These are phyloP conservation scores for Candida nonsorbophila DNA, from an alignment of 805 yeast species.

Conservation along the genomic window DNA sequence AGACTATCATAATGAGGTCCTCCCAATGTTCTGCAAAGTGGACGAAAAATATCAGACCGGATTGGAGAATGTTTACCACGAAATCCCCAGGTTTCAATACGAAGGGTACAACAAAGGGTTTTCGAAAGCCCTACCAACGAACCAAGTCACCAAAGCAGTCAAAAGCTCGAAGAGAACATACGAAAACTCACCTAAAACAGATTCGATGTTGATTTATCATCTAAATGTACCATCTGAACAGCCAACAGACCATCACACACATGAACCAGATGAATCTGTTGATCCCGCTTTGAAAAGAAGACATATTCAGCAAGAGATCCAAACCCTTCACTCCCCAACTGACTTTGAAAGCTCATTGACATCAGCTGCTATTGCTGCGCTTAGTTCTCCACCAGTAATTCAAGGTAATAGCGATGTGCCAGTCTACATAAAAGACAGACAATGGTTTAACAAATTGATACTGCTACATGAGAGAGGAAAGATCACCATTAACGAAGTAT, in stretches of 20 bases:
- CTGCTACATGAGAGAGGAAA: conserved; percentile 19
- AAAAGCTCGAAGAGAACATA: conserved; percentile 5
- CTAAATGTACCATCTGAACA: no score
- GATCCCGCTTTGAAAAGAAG: conserved; percentile 24
- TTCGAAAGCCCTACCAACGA: conserved; percentile 16
- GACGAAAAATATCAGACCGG: conserved; percentile 25
- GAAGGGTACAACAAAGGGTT: conserved; percentile 22
- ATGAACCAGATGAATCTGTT: conserved; percentile 16
- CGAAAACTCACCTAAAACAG: no score
- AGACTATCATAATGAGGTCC: conserved; percentile 30
- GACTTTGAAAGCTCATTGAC: conserved; percentile 23
- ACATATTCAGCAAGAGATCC: no score
- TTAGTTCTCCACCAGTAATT: conserved; percentile 23
- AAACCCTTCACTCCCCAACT: conserved; percentile 5
- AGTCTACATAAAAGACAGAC: conserved; percentile 26
- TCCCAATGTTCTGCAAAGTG: conserved; percentile 22
- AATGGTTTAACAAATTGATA: conserved; percentile 31
- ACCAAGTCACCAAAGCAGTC: conserved; percentile 2
- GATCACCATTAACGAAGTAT: conserved; percentile 24
- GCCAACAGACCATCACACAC: no score
- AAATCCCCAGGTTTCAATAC: conserved; percentile 28
- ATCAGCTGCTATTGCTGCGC: conserved; percentile 26
- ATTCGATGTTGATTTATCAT: no score
- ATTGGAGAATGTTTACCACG: conserved; percentile 21
- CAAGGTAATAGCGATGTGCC: conserved; percentile 8